A percentile compares a stretch with the other conserved stretches of the same genome.
Evolutionary conservation across 2,329 filamentous ascomycete species (phyloP).

Genomic region (Periconia macrospinosa): DNA sequence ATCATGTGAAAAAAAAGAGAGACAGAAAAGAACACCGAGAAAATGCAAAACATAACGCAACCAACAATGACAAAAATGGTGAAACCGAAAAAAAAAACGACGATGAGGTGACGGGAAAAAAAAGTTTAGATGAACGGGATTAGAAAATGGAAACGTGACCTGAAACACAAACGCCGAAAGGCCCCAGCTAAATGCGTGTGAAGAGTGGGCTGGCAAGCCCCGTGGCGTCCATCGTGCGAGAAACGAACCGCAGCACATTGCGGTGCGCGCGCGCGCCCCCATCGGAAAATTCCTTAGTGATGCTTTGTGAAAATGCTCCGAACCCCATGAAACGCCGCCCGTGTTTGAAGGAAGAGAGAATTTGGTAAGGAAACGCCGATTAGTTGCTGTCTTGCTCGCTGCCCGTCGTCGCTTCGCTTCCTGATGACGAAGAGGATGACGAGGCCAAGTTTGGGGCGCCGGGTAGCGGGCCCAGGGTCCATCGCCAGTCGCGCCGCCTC

Average conservation of each 20-base stretch:
- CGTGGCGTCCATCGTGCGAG: too few relatives aligned
- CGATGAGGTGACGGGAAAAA: too few relatives aligned
- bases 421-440: conserved; percentile 24
- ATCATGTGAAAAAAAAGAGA: not conserved
- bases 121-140: too few relatives aligned
- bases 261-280: too few relatives aligned
- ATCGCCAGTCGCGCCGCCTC: conserved; percentile 58
- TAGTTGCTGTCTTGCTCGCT: not conserved
- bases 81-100: not conserved
- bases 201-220: too few relatives aligned
- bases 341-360: not conserved
- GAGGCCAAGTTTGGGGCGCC: conserved; percentile 10
- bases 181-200: too few relatives aligned
- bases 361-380: not conserved
- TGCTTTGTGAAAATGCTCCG: too few relatives aligned
- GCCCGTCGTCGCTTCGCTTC: conserved; percentile 17
- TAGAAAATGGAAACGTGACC: too few relatives aligned
- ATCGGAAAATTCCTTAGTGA: too few relatives aligned
- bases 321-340: not conserved
- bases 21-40: not conserved
- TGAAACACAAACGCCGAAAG: too few relatives aligned
- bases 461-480: conserved; percentile 56
- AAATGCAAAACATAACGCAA: not conserved
- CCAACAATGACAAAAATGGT: not conserved
- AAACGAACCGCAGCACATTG: too few relatives aligned